A percentile compares a stretch with the other conserved stretches of the same genome.
phyloP scores from a whole-genome alignment of 148 eudicot genomes.

The Oxyria digyna region DNA sequence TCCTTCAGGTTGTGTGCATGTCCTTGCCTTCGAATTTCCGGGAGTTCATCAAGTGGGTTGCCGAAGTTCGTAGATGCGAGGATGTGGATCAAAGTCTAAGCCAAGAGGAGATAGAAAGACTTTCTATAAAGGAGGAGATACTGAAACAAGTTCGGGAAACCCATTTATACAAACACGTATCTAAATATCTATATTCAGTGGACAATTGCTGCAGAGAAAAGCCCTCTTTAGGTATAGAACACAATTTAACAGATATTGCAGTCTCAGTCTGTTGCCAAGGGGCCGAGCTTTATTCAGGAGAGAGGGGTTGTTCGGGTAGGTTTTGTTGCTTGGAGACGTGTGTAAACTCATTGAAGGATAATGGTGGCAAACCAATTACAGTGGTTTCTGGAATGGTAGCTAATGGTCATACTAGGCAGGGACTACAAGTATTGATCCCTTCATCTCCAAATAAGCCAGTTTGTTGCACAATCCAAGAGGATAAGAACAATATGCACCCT shows the following conservation, averaged over 20 bases:
- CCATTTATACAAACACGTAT: slow-evolving; percentile 20
- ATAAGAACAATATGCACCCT: slow-evolving; percentile 16
- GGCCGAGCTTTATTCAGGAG: slow-evolving; percentile 24
- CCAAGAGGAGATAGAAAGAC: slow-evolving; percentile 30
- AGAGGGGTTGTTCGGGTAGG: slow-evolving; percentile 9
- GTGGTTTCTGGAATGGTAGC: slow-evolving; percentile 23
- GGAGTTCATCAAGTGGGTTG: slow-evolving; percentile 35
- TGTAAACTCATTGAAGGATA: slow-evolving; percentile 12
- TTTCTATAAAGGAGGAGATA: slow-evolving; percentile 32
- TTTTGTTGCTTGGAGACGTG: slow-evolving; percentile 11
- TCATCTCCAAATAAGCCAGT: slow-evolving; percentile 14
- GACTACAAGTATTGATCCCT: slow-evolving; percentile 28
- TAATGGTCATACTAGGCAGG: slow-evolving; percentile 11
- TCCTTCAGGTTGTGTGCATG: slow-evolving; percentile 22
- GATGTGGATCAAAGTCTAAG: slow-evolving; percentile 16
- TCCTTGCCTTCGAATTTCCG: slow-evolving; percentile 25
- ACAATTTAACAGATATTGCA: slow-evolving; percentile 22
- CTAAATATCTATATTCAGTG: slow-evolving; percentile 18
- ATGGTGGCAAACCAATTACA: slow-evolving; percentile 11
- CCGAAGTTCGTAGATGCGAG: slow-evolving; percentile 32
- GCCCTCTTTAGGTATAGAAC: slow-evolving; percentile 8
- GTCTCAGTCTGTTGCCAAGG: slow-evolving; percentile 33
- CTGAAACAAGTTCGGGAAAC: slow-evolving; percentile 36
- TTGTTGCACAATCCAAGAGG: slow-evolving; percentile 7
- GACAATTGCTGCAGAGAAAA: neutral